These are phyloP conservation scores for Rhodotorula sp. DNA, from an alignment of 1,284 basidiomycete genomes.

Conservation along the genomic window DNA sequence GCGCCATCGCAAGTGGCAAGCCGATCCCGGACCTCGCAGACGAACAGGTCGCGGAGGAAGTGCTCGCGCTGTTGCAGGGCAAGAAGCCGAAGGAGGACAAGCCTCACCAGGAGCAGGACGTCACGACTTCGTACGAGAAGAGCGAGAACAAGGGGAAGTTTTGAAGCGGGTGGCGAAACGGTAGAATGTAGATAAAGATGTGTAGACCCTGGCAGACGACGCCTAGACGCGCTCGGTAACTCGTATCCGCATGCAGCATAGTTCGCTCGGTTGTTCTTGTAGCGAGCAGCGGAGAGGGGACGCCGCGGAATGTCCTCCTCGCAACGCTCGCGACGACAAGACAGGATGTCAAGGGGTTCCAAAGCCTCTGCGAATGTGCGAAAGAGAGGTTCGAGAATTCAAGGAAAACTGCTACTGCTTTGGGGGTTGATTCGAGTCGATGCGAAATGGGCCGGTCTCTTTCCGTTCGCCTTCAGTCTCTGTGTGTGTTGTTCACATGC, in stretches of 20 bases:
- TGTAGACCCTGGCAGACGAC: too few species aligned
- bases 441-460: background rate
- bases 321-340: too few species aligned
- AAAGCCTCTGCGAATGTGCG: background rate
- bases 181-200: too few species aligned
- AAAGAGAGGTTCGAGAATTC: background rate
- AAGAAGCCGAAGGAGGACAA: slow-evolving; percentile 27
- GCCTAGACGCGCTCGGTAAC: too few species aligned
- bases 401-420: background rate
- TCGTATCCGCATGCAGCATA: too few species aligned
- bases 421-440: background rate
- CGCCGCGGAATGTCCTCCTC: background rate
- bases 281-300: background rate
- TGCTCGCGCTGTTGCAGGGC: slow-evolving; percentile 26
- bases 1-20: slow-evolving; percentile 36
- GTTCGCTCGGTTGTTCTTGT: too few species aligned
- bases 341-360: too few species aligned
- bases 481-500: too few species aligned
- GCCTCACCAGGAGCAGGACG: slow-evolving; percentile 6
- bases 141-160: background rate
- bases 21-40: slow-evolving; percentile 39
- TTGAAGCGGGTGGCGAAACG: too few species aligned
- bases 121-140: slow-evolving; percentile 13
- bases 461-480: background rate
- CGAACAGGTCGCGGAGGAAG: slow-evolving; percentile 26